These are phyloP conservation scores for Dioscorea alata DNA, from an alignment of 106 monocot genomes.

Conservation along the genomic window DNA sequence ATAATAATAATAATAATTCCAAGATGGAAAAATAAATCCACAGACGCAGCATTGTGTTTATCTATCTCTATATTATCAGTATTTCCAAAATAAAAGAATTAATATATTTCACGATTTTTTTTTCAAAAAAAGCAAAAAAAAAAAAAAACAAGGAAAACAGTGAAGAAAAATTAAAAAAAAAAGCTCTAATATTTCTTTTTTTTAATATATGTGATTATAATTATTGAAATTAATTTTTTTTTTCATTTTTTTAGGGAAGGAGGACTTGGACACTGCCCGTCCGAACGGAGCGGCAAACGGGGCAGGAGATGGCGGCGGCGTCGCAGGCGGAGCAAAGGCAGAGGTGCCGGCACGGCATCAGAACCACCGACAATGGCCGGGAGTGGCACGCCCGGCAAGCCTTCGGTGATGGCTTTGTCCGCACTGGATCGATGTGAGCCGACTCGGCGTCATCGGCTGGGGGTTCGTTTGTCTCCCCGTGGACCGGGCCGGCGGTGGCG, in stretches of 20 bases:
- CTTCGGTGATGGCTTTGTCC: conserved; percentile 14
- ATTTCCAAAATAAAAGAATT: no score
- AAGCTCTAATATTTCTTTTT: conserved; percentile 17
- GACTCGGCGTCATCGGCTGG: conserved; percentile 69
- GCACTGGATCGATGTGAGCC: conserved; percentile 54
- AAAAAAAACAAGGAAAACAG: conserved; percentile 25
- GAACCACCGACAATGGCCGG: conserved; percentile 34
- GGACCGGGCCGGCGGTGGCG: not conserved
- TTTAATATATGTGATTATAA: not conserved
- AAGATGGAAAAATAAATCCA: no score
- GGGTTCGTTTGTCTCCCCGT: conserved; percentile 13
- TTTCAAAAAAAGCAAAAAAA: conserved; percentile 15
- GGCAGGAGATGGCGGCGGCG: conserved; percentile 1
- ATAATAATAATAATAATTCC: no score
- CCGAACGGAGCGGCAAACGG: conserved; percentile 8
- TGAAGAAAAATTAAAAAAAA: not conserved
- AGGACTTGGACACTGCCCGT: conserved; percentile 12
- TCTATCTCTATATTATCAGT: not conserved
- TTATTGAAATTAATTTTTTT: not conserved
- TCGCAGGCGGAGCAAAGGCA: conserved; percentile 60
- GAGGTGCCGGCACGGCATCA: conserved; percentile 72
- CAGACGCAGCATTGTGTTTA: not conserved
- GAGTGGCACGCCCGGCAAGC: conserved; percentile 45
- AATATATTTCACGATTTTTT: no score
- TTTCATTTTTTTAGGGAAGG: conserved; percentile 22